Evolutionary conservation across 345 rosid genomes (phyloP).

Genomic region (Linum tenue): DNA sequence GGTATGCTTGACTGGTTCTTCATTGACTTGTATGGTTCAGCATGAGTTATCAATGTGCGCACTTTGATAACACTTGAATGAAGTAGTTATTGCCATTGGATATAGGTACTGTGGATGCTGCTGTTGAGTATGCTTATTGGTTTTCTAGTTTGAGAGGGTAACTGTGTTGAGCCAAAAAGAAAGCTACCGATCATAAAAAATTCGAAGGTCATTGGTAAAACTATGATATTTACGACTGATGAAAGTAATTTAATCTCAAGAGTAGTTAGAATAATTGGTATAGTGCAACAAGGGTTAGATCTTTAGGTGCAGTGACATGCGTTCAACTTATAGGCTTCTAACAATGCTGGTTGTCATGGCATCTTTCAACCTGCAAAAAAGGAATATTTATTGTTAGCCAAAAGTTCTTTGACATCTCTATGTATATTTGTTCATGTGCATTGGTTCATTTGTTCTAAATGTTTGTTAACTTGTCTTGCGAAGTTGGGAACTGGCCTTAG

Average conservation of each 20-base stretch:
- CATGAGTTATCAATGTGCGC: not conserved
- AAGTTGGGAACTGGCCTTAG: slow-evolving; percentile 97
- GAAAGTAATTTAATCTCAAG: not conserved
- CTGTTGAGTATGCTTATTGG: too few relatives aligned
- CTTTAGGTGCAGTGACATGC: not conserved
- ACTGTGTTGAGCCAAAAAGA: not conserved
- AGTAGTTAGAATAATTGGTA: not conserved
- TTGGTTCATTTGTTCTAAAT: slow-evolving; percentile 7
- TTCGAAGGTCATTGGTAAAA: not conserved
- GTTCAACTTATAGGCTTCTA: too few relatives aligned
- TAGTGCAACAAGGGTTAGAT: too few relatives aligned
- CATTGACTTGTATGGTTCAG: not conserved
- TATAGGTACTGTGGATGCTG: not conserved
- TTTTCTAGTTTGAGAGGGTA: not conserved
- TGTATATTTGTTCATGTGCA: not conserved
- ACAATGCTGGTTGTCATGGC: too few relatives aligned
- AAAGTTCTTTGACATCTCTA: not conserved
- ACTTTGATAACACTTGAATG: too few relatives aligned
- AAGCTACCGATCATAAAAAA: not conserved
- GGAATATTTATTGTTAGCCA: too few relatives aligned
- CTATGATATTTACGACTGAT: not conserved
- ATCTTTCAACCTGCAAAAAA: too few relatives aligned
- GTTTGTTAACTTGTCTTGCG: slow-evolving; percentile 15
- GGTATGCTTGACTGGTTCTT: slow-evolving; percentile 35
- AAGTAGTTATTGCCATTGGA: not conserved